Evolutionary conservation across 306 rosid species (phyloP), one percentile per base, ranked within the genome.

Genomic region (Quercus variabilis): DNA sequence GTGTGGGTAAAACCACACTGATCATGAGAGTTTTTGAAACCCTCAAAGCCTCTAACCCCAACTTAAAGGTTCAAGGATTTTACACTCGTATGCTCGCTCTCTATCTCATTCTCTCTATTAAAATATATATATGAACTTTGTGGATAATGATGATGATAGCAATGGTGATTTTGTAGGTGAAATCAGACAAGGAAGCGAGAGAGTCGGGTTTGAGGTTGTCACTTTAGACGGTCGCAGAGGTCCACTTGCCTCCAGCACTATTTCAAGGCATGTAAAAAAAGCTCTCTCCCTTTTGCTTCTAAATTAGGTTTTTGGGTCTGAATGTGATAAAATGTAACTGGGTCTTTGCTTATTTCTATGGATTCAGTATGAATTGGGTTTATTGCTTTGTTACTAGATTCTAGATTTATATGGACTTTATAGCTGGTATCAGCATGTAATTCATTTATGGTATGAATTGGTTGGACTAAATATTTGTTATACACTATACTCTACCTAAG

Each of bases 151-250:
- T 55, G 33, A 14, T 21, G 55, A 20, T 23, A 20, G 19, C 76
- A 30, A 31, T 3, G 31, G 38, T 80, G 28, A 14, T 31, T 75
- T 76, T 82, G 83, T n/a, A 92, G 98, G 91, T 83, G 97, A 94
- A 88, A 79, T 92, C 62, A 85, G 90, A 83, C 71, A 62, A 73
- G 83, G 86, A 28, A 83, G 85, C 23, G 83, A 90, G 60, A 88
- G 98, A 70, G 88, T 85, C 73, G 97, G 97, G 38, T 94, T 94
- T 30, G 84, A 94, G 82, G 96, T 92, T 31, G 94, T 90, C 69
- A 92, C 97, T 43, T 80, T 94, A 30, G 96, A 90, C 63, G 95
- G 89, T 85, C 96, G 94, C 41, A 88, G 76, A 0, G 82, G 89
- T 83, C 90, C 91, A 12, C 92, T 93, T 33, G 91, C 98, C 21